Evolutionary conservation across 1,284 basidiomycete genomes (phyloP).

Genomic region (Boletus sp.): DNA sequence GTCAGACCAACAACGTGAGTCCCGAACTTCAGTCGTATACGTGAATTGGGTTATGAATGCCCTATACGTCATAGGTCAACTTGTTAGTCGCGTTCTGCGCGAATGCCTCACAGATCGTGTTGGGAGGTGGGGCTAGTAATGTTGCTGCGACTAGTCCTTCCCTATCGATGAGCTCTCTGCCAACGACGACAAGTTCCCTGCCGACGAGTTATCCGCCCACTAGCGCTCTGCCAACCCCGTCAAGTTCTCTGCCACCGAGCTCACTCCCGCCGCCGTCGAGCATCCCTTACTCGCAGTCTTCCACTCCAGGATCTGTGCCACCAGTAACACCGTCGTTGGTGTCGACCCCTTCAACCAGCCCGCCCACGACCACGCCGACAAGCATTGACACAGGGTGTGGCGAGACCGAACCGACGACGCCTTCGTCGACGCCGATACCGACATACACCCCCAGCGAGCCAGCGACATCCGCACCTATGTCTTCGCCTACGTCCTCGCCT

Average conservation of each 20-base stretch:
- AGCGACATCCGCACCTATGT: too few relatives aligned
- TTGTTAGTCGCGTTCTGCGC: slow-evolving; percentile 29
- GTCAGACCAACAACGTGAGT: slow-evolving; percentile 30
- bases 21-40: too few relatives aligned
- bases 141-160: background rate
- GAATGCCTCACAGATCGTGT: slow-evolving; percentile 22
- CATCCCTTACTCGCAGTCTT: background rate
- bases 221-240: background rate
- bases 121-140: background rate
- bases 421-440: background rate
- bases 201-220: background rate
- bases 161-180: background rate
- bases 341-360: background rate
- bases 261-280: background rate
- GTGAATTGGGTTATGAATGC: background rate
- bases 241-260: background rate
- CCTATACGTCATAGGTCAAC: slow-evolving; percentile 19
- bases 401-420: background rate
- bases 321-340: background rate
- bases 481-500: background rate
- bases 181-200: background rate
- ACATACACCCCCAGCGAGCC: background rate
- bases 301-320: background rate
- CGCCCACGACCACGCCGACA: background rate
- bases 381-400: background rate